Conservation (phyloP, 2,329 filamentous ascomycete species). For the Cryphonectria carpinicola region DNA sequence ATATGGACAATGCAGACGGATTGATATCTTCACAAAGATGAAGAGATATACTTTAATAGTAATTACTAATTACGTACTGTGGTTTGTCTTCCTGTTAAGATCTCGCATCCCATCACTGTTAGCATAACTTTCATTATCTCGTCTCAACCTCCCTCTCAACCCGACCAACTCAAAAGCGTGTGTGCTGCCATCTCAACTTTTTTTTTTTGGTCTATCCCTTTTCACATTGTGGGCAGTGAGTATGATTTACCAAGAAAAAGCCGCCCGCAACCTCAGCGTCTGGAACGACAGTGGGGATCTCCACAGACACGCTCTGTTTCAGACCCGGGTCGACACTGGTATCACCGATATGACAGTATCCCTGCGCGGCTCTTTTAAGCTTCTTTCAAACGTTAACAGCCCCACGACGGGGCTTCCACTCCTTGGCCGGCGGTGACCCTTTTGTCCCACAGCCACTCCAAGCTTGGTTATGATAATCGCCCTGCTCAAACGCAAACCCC, state of each 20-base stretch:
- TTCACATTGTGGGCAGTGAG: background rate
- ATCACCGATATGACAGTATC: background rate
- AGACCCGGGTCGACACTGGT: constrained; percentile 8
- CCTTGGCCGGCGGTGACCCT: background rate
- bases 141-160: background rate
- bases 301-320: constrained; percentile 24
- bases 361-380: constrained; percentile 26
- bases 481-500: constrained; percentile 6
- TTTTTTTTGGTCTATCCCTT: background rate
- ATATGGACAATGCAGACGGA: background rate
- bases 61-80: background rate
- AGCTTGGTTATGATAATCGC: background rate
- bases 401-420: constrained; percentile 19
- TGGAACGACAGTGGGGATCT: constrained; percentile 14
- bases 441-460: background rate
- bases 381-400: constrained; percentile 26
- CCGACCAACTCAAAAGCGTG: background rate
- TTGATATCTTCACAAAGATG: background rate
- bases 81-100: background rate
- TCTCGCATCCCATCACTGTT: background rate
- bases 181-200: constrained; percentile 8
- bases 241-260: background rate
- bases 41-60: too few relatives aligned
- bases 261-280: background rate
- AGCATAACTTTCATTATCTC: background rate